These are phyloP conservation scores for Sesbania bispinosa DNA, from an alignment of 306 rosid genomes.

Conservation along the genomic window DNA sequence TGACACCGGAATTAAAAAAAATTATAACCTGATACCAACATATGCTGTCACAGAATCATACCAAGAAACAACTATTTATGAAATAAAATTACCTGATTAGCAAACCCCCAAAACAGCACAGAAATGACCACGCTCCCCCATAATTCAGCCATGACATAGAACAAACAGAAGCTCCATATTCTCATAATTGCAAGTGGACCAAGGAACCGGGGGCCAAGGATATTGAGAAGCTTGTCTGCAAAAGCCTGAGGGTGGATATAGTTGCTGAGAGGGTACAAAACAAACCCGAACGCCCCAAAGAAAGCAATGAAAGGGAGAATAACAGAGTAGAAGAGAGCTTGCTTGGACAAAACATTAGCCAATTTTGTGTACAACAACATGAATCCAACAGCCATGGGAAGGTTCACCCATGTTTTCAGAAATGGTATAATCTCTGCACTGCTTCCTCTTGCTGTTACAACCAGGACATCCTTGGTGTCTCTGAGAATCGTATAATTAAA, in stretches of 20 bases:
- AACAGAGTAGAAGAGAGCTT: conserved; percentile 85
- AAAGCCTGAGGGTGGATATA: conserved; percentile 80
- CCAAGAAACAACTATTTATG: background rate
- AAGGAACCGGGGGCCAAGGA: conserved; percentile 84
- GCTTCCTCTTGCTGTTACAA: conserved; percentile 89
- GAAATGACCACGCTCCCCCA: conserved; percentile 98
- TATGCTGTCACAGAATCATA: background rate
- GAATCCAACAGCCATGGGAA: conserved; percentile 95
- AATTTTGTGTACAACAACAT: conserved; percentile 78
- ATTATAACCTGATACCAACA: background rate
- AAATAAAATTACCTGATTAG: conserved; percentile 71
- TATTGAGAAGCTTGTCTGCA: conserved; percentile 74
- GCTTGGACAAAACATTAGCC: conserved; percentile 77
- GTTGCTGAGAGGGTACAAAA: conserved; percentile 76
- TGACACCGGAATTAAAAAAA: background rate
- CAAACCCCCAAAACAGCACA: conserved; percentile 94
- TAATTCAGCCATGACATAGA: conserved; percentile 98
- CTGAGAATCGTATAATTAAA: conserved; percentile 90
- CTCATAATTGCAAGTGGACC: conserved; percentile 92
- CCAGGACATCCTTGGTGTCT: conserved; percentile 89
- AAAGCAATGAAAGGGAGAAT: conserved; percentile 86
- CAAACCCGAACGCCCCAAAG: conserved; percentile 91
- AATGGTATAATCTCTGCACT: conserved; percentile 97
- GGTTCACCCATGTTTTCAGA: conserved; percentile 89
- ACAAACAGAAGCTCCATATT: conserved; percentile 94